phyloP scores from a whole-genome alignment of 257 asterid genomes.

The Ballota nigra region DNA sequence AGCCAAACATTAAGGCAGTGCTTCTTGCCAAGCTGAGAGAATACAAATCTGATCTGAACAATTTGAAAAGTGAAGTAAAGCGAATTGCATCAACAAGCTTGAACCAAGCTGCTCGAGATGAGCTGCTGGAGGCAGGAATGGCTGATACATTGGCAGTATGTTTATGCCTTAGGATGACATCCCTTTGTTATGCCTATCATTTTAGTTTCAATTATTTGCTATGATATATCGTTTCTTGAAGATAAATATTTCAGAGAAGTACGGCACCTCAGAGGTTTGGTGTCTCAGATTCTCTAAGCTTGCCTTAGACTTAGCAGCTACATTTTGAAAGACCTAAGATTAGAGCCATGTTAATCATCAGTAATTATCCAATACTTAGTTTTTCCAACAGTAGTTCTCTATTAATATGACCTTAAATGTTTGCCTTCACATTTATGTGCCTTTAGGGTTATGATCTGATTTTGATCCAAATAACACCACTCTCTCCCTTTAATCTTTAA shows the following conservation, averaged over 20 bases:
- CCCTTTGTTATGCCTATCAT: neutral
- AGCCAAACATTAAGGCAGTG: slow-evolving; percentile 69
- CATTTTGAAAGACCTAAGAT: neutral
- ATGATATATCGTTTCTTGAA: neutral
- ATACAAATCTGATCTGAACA: slow-evolving; percentile 77
- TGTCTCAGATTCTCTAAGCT: neutral
- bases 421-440: neutral
- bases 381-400: neutral
- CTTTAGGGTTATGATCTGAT: neutral
- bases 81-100: slow-evolving; percentile 49
- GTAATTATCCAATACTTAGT: neutral
- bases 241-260: neutral
- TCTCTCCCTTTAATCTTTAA: neutral
- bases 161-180: neutral
- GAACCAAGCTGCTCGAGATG: slow-evolving; percentile 80
- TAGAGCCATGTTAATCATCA: neutral
- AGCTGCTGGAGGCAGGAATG: slow-evolving; percentile 79
- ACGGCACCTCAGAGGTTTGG: neutral
- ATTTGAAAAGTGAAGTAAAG: slow-evolving; percentile 64
- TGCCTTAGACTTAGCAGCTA: neutral
- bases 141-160: slow-evolving; percentile 71
- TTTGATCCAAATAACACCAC: neutral
- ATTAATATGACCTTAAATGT: neutral
- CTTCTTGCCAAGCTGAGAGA: slow-evolving; percentile 85
- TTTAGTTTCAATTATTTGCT: neutral